Percentiles rank a stretch among this genome's conserved stretches.
Conservation (phyloP, 148 eudicot genomes). For the Spergularia marina region DNA sequence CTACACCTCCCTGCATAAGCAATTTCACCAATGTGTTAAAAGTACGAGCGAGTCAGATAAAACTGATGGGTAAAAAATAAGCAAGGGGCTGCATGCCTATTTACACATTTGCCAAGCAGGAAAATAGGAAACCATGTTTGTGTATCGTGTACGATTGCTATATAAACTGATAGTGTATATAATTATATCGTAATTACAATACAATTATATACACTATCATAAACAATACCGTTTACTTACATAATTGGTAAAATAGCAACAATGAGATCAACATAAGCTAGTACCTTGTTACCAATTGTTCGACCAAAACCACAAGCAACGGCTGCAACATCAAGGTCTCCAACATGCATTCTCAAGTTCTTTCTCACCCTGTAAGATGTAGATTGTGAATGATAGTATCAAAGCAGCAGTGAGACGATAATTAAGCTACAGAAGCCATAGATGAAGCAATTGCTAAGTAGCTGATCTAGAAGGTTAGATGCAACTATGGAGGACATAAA, state of each 20-base stretch:
- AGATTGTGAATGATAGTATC: neutral
- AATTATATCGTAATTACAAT: too few relatives aligned
- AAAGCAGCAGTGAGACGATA: neutral
- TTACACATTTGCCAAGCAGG: too few relatives aligned
- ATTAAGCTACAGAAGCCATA: neutral
- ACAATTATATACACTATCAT: too few relatives aligned
- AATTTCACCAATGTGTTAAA: conserved; percentile 13
- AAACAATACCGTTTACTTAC: too few relatives aligned
- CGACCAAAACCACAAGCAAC: conserved; percentile 99
- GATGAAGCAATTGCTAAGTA: neutral
- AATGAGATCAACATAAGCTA: neutral
- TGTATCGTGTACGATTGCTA: too few relatives aligned
- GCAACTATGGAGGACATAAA: neutral
- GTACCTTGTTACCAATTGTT: conserved; percentile 98
- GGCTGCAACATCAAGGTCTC: conserved; percentile 95
- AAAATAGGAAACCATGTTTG: too few relatives aligned
- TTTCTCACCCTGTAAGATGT: conserved; percentile 78
- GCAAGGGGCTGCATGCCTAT: too few relatives aligned
- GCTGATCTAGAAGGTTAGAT: conserved; percentile 10
- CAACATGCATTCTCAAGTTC: conserved; percentile 72
- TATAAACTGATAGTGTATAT: too few relatives aligned
- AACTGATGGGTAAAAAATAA: neutral
- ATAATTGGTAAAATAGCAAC: neutral
- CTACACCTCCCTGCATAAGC: conserved; percentile 88
- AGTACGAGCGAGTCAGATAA: neutral